Conservation (phyloP, 306 rosid species). For the Malus asiatica region DNA sequence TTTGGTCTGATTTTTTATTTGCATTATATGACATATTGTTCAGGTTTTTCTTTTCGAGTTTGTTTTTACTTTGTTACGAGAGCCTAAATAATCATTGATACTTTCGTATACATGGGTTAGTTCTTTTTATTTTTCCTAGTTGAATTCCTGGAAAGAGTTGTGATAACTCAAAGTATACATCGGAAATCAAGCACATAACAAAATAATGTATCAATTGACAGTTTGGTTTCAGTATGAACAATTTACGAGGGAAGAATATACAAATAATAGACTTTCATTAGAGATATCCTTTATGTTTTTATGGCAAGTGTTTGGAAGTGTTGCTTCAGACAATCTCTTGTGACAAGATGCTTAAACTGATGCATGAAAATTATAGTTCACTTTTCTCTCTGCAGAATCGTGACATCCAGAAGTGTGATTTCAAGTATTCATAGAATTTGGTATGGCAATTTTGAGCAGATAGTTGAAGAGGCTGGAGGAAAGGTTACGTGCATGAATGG, state of each 20-base stretch:
- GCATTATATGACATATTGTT: neutral
- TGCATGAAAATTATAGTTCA: neutral
- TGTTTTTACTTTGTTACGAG: neutral
- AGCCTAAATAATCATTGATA: neutral
- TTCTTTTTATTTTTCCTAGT: neutral
- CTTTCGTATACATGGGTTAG: neutral
- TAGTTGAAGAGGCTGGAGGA: constrained; percentile 89
- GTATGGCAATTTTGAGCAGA: too few relatives aligned
- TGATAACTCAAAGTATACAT: neutral
- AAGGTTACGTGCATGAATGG: constrained; percentile 83
- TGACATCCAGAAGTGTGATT: neutral
- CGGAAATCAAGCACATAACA: neutral
- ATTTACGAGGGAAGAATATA: neutral
- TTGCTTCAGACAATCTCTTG: neutral
- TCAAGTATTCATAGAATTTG: neutral
- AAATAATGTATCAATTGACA: neutral
- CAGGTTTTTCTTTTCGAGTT: neutral
- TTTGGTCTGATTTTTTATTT: neutral
- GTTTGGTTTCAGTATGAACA: neutral
- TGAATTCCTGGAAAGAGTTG: neutral
- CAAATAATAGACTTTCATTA: neutral
- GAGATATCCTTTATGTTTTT: neutral
- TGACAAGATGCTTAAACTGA: neutral
- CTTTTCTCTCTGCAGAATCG: neutral
- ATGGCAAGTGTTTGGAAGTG: neutral